Evolutionary conservation across 495 filamentous ascomycete species (phyloP), one percentile per base, ranked within the genome.

Genomic region (Usnea hakonensis): DNA sequence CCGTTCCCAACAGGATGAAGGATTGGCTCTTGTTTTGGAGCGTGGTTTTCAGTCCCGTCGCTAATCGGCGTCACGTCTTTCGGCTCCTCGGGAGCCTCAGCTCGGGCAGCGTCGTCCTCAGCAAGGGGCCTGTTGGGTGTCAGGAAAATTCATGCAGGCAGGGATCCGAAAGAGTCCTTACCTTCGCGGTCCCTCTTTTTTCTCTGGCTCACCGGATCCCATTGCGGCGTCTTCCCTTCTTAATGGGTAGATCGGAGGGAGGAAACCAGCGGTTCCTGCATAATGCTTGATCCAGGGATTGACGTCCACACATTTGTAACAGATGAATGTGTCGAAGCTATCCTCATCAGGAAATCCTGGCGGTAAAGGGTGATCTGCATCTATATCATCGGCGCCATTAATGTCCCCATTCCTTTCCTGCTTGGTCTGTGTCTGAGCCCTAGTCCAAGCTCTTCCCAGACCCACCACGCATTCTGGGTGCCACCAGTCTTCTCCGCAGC

Each of bases 401-500:
- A 52, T 66, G 5, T 68, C 68, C 36, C 55, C 38, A 36, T 58
- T 43, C 65, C 68, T 35, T 52, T 64, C 65, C 59, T 66, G 50
- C 26, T 58, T 63, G 33, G 50, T 73, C 75, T 41, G 74, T 60
- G 38, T 41, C 57, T 66, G 53, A 60, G 58, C 60, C 54, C 44
- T 72, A 58, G 61, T 72, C 80, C 71, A 79, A 66, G 79, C 79
- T 64, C 75, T 79, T 3, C 86, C 81, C 16, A 93, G 71, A 11
- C 95, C 94, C 56, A 96, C 84, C 16, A 99, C 73, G 71, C 95
- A 99, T 61, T 92, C 90, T 17, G 94, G 91, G 77, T 99, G 95
- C 81, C 91, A 99, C 95, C 95, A 99, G 73, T 99, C 95, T 76
- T 99, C 95, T 5, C 94, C 92, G 75, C 95, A 99, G 6, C 91